A percentile compares a stretch with the other conserved stretches of the same genome.
phyloP scores from a whole-genome alignment of 208 protist genomes.

The Trichomonas gallinae region DNA sequence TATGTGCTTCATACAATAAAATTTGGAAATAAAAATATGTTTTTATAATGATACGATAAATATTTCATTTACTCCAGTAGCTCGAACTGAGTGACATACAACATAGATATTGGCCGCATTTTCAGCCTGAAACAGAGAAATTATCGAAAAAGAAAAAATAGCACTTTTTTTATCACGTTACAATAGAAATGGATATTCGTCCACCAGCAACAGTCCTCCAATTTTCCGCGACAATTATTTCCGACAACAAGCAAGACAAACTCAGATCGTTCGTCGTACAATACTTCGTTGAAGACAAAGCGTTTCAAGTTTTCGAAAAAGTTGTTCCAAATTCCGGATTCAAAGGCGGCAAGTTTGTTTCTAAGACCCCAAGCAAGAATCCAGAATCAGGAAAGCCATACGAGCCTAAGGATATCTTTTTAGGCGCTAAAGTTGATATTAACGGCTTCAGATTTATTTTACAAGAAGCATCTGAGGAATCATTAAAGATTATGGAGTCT shows the following conservation, averaged over 20 bases:
- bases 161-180: too few relatives aligned
- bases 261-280: neutral
- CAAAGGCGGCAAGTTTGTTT: neutral
- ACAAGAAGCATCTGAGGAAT: conserved; percentile 6
- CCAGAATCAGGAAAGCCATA: neutral
- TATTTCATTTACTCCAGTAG: too few relatives aligned
- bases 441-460: neutral
- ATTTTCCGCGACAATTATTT: neutral
- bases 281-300: neutral
- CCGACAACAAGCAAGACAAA: neutral
- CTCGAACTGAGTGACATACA: too few relatives aligned
- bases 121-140: too few relatives aligned
- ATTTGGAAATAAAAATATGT: too few relatives aligned
- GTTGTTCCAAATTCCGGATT: neutral
- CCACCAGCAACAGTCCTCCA: neutral
- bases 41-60: too few relatives aligned
- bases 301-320: neutral
- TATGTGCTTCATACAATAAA: too few relatives aligned
- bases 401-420: neutral
- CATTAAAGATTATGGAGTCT: neutral
- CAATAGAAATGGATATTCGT: neutral
- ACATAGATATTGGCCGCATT: too few relatives aligned
- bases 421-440: neutral
- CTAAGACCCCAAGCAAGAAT: neutral
- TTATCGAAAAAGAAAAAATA: too few relatives aligned